These are phyloP conservation scores for Mediolabrus comicus DNA, from an alignment of 108 stramenopile genomes.

Conservation along the genomic window DNA sequence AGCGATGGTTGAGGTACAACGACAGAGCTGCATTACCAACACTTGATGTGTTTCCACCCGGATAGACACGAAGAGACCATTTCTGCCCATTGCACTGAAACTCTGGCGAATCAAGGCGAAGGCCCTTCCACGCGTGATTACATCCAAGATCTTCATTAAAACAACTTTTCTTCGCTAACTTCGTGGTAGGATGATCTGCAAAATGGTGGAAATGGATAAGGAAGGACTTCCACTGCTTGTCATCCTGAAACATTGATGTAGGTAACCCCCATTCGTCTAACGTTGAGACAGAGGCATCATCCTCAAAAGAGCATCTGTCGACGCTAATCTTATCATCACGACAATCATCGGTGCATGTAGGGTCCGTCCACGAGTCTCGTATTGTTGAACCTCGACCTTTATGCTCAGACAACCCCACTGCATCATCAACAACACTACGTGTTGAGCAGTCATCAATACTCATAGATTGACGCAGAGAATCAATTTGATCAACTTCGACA, in stretches of 20 bases:
- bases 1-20: neutral
- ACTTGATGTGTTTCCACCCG: neutral
- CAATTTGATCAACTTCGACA: neutral
- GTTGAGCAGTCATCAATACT: neutral
- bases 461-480: neutral
- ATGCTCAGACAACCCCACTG: neutral
- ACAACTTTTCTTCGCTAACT: too few species aligned
- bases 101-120: neutral
- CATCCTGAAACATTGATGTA: neutral
- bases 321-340: neutral
- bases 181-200: neutral
- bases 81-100: neutral
- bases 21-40: neutral
- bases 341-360: neutral
- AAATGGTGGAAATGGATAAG: neutral
- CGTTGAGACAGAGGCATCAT: neutral
- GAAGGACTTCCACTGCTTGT: neutral
- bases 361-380: neutral
- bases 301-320: neutral
- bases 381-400: too few species aligned
- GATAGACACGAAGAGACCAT: conserved; percentile 1
- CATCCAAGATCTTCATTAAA: too few species aligned
- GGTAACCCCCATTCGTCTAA: neutral
- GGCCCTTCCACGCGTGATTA: too few species aligned
- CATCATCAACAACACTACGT: neutral